These are phyloP conservation scores for Ophiostoma ulmi DNA, from an alignment of 2,329 filamentous ascomycete genomes.

Conservation along the genomic window DNA sequence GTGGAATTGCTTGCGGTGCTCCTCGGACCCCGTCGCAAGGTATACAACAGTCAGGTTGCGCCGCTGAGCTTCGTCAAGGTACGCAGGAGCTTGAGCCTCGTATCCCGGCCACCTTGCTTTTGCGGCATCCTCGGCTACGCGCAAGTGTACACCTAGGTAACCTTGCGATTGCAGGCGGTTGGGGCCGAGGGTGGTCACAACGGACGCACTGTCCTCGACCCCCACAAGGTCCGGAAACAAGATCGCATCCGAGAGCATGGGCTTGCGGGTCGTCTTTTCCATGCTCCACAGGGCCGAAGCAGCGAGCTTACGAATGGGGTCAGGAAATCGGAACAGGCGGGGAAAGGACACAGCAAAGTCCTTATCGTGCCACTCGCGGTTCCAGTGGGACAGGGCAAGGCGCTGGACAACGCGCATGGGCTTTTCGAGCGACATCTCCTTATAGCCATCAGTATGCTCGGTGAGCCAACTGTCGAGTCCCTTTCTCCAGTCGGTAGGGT, in stretches of 20 bases:
- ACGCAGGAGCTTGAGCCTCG: constrained; percentile 36
- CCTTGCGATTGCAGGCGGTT: constrained; percentile 22
- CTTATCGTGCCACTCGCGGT: constrained; percentile 13
- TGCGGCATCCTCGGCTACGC: constrained; percentile 36
- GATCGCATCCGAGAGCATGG: constrained; percentile 20
- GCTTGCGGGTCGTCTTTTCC: constrained; percentile 15
- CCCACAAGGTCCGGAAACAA: constrained; percentile 20
- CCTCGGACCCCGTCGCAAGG: constrained; percentile 35
- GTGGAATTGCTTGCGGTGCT: constrained; percentile 32
- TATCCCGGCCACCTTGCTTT: constrained; percentile 36
- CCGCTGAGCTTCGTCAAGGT: constrained; percentile 35
- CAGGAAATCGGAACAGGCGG: constrained; percentile 26
- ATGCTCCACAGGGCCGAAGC: constrained; percentile 20
- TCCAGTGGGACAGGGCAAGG: constrained; percentile 22
- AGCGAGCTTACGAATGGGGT: constrained; percentile 14
- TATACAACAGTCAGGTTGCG: constrained; percentile 35
- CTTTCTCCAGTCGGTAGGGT: constrained; percentile 28
- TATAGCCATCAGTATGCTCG: constrained; percentile 6
- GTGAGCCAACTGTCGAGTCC: constrained; percentile 28
- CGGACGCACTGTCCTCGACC: background rate
- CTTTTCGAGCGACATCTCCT: constrained; percentile 19
- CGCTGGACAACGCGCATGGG: constrained; percentile 24
- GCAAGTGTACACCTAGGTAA: constrained; percentile 39
- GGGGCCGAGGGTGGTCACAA: constrained; percentile 13
- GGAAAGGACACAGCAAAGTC: constrained; percentile 28